Base-by-base conservation (phyloP, 768 basidiomycete genomes). In the Macrolepiota dolichaula region DNA sequence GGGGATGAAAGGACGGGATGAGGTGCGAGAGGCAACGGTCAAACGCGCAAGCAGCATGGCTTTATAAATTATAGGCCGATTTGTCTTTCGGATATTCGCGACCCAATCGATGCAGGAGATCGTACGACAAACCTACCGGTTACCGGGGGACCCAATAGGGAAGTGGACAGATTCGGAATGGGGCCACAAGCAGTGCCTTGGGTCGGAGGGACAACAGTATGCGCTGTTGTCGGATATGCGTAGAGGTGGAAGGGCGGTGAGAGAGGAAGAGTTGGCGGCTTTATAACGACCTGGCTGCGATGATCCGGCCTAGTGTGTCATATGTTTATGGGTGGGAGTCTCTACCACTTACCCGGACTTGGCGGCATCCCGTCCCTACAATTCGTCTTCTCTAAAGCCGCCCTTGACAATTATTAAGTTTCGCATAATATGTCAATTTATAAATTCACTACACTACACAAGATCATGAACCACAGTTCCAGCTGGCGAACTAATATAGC, bases 401-500 rank as follows among this genome's bases (percentile, higher is more conserved):
- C n/a, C 4, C 42, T 44, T 19, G 42, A 44, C 17, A 44, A 17
- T 7, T 42, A 12, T 47, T 35, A 27, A n/a, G n/a, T n/a, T n/a
- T 15, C 11, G 40, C 38, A 55, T 17, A 57, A 38, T 29, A 60
- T 32, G 69, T 54, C 37, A 52, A 47, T 59, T 66, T 74, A 75
- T 66, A 87, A 68, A 70, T 88, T 81, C 5, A 94, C 78, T 19
- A 88, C 81, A 49, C 78, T 82, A 37, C 86, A 79, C 6, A 96
- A 73, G 51, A 95, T 76, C 78, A 91, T 79, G 49, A 94, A 83
- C 94, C 94, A 96, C 2, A 80, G 74, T 68, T 91, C 85, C 66
- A 93, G 58, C 88, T 85, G 89, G 40, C 80, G 76, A 27, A 74
- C 66, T 52, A 73, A 62, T 51, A 69, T 62, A 53, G 66, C 66